Evolutionary conservation across 2,329 filamentous ascomycete genomes (phyloP).

Genomic region (Triangularia setosa): DNA sequence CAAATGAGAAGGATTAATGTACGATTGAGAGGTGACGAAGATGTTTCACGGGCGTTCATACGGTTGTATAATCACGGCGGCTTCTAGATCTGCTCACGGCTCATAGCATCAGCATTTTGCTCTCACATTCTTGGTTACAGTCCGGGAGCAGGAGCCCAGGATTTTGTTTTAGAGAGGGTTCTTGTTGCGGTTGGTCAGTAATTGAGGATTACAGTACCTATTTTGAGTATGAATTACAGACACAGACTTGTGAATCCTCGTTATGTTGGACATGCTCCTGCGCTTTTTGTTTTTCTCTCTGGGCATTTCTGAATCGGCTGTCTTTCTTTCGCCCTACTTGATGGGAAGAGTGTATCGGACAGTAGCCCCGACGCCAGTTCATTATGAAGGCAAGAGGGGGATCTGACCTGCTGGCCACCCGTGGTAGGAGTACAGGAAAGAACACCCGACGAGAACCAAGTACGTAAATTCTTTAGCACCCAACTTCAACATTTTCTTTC

Average conservation of each 20-base stretch:
- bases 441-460: background rate
- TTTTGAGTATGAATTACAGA: background rate
- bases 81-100: slow-evolving; percentile 8
- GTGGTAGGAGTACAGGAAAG: background rate
- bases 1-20: slow-evolving; percentile 41
- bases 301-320: background rate
- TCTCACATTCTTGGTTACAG: background rate
- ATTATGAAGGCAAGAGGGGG: background rate
- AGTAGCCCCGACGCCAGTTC: no score
- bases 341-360: no score
- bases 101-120: background rate
- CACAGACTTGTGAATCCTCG: background rate
- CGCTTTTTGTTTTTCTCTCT: background rate
- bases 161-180: background rate
- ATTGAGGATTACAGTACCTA: background rate
- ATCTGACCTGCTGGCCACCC: background rate
- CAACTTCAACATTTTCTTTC: background rate
- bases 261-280: background rate
- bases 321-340: no score
- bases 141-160: background rate
- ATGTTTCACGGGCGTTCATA: slow-evolving; percentile 11
- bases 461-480: background rate
- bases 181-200: background rate
- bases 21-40: background rate
- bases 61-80: background rate